Conservation (phyloP, 2,329 filamentous ascomycete species). For the Colletotrichum eleusines region DNA sequence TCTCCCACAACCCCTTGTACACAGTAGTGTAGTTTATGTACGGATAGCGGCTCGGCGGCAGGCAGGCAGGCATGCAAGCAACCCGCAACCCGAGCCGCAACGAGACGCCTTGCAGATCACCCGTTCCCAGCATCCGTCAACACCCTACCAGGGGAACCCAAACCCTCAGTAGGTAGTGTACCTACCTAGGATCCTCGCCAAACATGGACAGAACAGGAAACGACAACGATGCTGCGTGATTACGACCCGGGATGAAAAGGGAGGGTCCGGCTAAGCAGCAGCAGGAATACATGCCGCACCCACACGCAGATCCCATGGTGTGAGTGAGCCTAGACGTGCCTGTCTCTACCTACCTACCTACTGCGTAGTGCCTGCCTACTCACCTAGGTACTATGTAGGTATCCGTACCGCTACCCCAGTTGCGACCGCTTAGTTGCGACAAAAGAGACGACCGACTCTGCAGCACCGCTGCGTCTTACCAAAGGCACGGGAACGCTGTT, state of each 20-base stretch:
- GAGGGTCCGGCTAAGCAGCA: neutral
- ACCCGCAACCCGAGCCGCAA: constrained; percentile 3
- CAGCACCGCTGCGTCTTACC: neutral
- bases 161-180: neutral
- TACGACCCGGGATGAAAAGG: neutral
- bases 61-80: neutral
- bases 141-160: neutral
- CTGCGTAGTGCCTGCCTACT: no score
- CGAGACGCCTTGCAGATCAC: neutral
- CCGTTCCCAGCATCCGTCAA: neutral
- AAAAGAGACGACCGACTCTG: neutral
- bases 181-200: neutral
- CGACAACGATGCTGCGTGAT: neutral
- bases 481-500: neutral
- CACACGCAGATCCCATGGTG: neutral
- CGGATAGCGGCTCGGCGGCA: neutral
- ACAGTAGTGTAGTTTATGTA: neutral
- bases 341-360: no score
- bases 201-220: constrained; percentile 5
- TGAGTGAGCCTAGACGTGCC: neutral
- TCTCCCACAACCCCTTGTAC: neutral
- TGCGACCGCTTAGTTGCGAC: no score
- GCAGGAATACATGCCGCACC: neutral
- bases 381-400: no score
- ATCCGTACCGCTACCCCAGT: no score